Conservation (phyloP, 345 rosid genomes). For the Brassica incana region DNA sequence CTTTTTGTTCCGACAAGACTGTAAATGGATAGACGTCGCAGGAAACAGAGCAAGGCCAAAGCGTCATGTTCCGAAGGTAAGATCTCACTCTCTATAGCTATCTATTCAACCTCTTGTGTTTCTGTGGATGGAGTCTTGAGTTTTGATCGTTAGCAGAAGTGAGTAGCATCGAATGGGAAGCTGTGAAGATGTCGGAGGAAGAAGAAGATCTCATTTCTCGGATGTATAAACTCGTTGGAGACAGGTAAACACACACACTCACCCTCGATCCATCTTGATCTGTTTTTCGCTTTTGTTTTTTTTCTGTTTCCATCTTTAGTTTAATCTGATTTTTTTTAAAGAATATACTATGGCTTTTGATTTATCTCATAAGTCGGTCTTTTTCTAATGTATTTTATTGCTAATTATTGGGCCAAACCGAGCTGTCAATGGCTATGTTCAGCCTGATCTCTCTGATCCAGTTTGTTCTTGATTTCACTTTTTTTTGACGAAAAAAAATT, state of each 20-base stretch:
- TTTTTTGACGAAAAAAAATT: no score
- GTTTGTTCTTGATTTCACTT: not conserved
- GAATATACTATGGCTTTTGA: not conserved
- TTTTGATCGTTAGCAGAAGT: slow-evolving; percentile 54
- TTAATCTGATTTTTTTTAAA: not conserved
- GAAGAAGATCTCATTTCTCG: slow-evolving; percentile 90
- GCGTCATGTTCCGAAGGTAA: slow-evolving; percentile 64
- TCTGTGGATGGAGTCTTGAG: not conserved
- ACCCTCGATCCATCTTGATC: slow-evolving; percentile 7
- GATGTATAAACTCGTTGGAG: slow-evolving; percentile 88
- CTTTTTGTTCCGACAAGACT: not conserved
- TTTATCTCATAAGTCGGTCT: not conserved
- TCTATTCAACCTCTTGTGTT: not conserved
- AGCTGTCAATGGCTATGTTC: slow-evolving; percentile 8
- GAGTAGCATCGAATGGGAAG: slow-evolving; percentile 91
- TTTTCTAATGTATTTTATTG: not conserved
- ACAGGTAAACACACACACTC: slow-evolving; percentile 46
- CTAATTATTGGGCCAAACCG: not conserved
- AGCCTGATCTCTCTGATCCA: not conserved
- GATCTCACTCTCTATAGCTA: not conserved
- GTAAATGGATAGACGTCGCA: slow-evolving; percentile 64
- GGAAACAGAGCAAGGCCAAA: slow-evolving; percentile 59
- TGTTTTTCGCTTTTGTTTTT: not conserved
- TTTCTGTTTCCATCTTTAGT: not conserved
- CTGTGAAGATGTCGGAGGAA: slow-evolving; percentile 83